These are phyloP conservation scores for Xylariaceae sp. DNA, from an alignment of 2,329 filamentous ascomycete genomes.

Conservation along the genomic window DNA sequence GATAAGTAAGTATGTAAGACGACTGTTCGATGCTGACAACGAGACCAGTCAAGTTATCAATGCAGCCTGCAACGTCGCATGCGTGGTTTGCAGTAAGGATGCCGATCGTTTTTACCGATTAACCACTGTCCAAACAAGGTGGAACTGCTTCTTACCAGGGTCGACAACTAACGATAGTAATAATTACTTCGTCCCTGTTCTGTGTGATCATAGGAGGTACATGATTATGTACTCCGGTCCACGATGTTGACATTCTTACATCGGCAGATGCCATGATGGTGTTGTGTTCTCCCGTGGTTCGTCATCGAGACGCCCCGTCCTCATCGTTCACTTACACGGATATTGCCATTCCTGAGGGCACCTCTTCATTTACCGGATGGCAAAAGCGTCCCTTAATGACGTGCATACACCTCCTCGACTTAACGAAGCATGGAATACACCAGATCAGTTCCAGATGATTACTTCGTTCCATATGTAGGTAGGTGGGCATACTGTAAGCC, in stretches of 20 bases:
- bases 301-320: not conserved
- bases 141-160: not conserved
- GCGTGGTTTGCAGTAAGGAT: constrained; percentile 11
- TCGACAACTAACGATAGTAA: not conserved
- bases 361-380: not conserved
- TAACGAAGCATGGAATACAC: not conserved
- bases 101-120: not conserved
- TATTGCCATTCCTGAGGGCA: too few species aligned
- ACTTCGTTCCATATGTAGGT: not conserved
- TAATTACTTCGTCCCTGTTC: not conserved
- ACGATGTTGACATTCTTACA: not conserved
- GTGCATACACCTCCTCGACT: not conserved
- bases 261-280: not conserved
- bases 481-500: not conserved
- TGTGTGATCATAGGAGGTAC: not conserved
- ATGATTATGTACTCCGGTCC: not conserved
- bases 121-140: too few species aligned
- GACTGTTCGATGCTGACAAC: not conserved
- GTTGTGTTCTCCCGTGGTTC: not conserved
- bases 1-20: too few species aligned
- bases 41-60: not conserved
- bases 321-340: not conserved
- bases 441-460: not conserved
- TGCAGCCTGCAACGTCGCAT: constrained; percentile 6
- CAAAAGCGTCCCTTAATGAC: not conserved